Percentiles rank a stretch among this genome's conserved stretches.
Conservation (phyloP, 192 early-diverging fungal species). For the Coemansia sp. region DNA sequence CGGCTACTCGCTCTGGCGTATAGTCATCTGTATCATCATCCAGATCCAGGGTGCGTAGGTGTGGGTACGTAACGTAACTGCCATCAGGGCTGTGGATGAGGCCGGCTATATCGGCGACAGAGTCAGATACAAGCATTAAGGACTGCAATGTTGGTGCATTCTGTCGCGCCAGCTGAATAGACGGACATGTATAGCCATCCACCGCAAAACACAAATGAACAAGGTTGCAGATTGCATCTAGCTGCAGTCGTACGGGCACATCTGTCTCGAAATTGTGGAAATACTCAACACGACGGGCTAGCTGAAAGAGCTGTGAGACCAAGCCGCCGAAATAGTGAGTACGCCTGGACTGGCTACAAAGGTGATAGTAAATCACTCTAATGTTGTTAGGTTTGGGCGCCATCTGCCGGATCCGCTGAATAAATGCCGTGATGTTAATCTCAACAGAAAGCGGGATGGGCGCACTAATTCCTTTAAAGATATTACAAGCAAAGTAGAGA, state of each 20-base stretch:
- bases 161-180: background rate
- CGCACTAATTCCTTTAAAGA: background rate
- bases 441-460: background rate
- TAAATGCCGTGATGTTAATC: background rate
- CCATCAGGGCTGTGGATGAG: constrained; percentile 8
- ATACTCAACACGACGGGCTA: background rate
- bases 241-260: background rate
- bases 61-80: background rate
- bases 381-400: background rate
- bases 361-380: background rate
- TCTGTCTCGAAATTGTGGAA: background rate
- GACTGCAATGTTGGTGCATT: background rate
- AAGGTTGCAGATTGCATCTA: background rate
- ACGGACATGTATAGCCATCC: background rate
- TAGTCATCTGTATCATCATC: background rate
- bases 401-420: background rate
- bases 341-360: background rate
- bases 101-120: background rate
- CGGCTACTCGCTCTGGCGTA: background rate
- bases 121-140: background rate
- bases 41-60: background rate
- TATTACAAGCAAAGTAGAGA: background rate
- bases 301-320: background rate
- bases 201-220: background rate
- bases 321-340: background rate